Conservation (phyloP, 1,284 basidiomycete genomes). For the Thelephora terrestris region DNA sequence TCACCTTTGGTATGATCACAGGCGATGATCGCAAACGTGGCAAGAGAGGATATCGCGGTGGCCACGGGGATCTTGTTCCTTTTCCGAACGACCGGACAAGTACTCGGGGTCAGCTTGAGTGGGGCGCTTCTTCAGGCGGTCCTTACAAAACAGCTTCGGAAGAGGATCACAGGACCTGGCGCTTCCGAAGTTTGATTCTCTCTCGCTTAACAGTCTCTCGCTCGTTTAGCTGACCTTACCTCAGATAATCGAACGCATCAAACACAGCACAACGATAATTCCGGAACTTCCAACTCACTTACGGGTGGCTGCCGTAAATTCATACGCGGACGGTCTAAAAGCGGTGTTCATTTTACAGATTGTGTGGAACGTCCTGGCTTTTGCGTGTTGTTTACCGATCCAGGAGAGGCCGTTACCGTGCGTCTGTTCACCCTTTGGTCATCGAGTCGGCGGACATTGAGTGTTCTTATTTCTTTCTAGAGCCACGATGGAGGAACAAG, state of each 20-base stretch:
- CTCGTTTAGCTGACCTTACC: conserved; percentile 7
- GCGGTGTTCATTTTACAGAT: conserved; percentile 79
- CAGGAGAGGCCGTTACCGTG: conserved; percentile 68
- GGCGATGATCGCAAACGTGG: conserved; percentile 79
- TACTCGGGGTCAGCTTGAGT: conserved; percentile 78
- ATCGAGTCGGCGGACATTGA: not conserved
- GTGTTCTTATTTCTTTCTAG: conserved; percentile 26
- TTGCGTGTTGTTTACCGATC: conserved; percentile 61
- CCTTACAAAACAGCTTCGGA: conserved; percentile 54
- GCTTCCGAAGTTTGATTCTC: conserved; percentile 46
- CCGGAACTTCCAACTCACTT: conserved; percentile 52
- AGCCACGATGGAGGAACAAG: conserved; percentile 53
- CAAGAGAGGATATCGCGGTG: conserved; percentile 74
- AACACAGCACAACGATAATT: conserved; percentile 82
- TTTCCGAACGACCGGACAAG: conserved; percentile 86
- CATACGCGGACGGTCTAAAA: conserved; percentile 76
- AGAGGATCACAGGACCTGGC: conserved; percentile 65
- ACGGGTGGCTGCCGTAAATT: conserved; percentile 63
- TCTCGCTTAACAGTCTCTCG: conserved; percentile 16
- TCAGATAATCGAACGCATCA: conserved; percentile 62
- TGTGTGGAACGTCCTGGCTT: conserved; percentile 50
- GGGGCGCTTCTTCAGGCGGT: conserved; percentile 75
- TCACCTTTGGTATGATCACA: conserved; percentile 21
- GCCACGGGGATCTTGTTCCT: conserved; percentile 86
- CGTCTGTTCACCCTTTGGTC: conserved; percentile 20